Evolutionary conservation across 1,284 basidiomycete species (phyloP).

Genomic region (Ganoderma resinaceum): DNA sequence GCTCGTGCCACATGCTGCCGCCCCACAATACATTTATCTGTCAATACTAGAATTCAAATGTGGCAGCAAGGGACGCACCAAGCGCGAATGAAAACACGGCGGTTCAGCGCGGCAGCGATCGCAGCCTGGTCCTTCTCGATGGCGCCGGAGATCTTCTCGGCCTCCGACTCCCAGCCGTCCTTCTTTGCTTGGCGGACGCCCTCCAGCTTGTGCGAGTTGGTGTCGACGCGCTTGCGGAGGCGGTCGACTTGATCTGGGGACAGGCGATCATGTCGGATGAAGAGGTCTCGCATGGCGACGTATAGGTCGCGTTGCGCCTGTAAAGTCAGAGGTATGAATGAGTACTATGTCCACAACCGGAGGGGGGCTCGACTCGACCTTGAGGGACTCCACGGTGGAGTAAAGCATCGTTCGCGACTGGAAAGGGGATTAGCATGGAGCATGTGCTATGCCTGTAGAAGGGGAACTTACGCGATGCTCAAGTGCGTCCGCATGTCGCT

Average conservation of each 20-base stretch:
- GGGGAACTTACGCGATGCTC: conserved; percentile 74
- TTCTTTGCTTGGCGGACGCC: conserved; percentile 70
- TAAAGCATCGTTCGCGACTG: conserved; percentile 67
- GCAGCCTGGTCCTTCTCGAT: conserved; percentile 83
- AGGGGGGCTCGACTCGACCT: conserved; percentile 52
- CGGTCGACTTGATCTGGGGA: conserved; percentile 87
- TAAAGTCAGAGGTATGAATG: conserved; percentile 16
- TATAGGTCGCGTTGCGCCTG: conserved; percentile 90
- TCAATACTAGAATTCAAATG: neutral
- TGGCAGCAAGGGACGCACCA: conserved; percentile 56
- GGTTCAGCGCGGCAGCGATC: conserved; percentile 72
- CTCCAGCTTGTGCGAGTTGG: conserved; percentile 78
- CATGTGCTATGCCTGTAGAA: neutral
- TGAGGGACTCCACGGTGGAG: conserved; percentile 75
- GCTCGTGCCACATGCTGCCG: conserved; percentile 88
- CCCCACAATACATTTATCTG: neutral
- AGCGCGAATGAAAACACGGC: conserved; percentile 85
- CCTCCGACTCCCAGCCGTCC: conserved; percentile 85
- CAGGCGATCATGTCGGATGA: conserved; percentile 82
- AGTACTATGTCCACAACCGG: conserved; percentile 22
- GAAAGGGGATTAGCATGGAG: conserved; percentile 12
- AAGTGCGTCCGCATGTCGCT: conserved; percentile 78
- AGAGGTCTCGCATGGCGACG: conserved; percentile 83
- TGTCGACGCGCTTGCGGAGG: conserved; percentile 85
- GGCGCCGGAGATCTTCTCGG: conserved; percentile 68